A percentile compares a stretch with the other conserved stretches of the same genome.
Evolutionary conservation across 805 yeast species (phyloP).

Genomic region (Hanseniaspora mollemarum): DNA sequence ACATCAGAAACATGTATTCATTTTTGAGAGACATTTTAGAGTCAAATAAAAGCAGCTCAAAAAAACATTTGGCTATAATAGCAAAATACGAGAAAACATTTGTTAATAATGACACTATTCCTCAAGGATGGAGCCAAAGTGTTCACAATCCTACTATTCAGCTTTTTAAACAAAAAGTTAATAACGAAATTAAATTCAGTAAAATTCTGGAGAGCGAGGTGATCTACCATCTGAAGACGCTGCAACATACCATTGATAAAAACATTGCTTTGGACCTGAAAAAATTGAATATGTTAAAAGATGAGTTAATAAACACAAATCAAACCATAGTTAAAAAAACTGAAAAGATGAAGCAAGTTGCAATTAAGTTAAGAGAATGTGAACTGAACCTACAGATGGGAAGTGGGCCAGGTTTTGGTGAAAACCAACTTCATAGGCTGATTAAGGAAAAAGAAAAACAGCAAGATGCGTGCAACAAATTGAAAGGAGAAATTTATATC

Average conservation of each 20-base stretch:
- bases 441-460: constrained; percentile 25
- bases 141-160: constrained; percentile 18
- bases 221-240: constrained; percentile 21
- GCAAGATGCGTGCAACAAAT: constrained; percentile 10
- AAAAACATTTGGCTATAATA: constrained; percentile 28
- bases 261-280: constrained; percentile 25
- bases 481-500: constrained; percentile 25
- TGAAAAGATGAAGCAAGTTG: constrained; percentile 24
- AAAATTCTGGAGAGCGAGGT: constrained; percentile 20
- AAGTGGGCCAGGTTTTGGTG: constrained; percentile 21
- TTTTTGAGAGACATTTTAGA: constrained; percentile 7
- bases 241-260: constrained; percentile 15
- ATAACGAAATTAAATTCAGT: constrained; percentile 12
- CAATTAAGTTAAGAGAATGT: constrained; percentile 24
- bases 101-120: constrained; percentile 22
- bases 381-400: constrained; percentile 25
- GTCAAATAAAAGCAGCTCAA: constrained; percentile 27
- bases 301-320: constrained; percentile 25
- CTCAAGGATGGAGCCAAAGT: constrained; percentile 22
- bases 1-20: background rate
- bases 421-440: constrained; percentile 24
- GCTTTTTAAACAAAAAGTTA: constrained; percentile 14
- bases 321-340: constrained; percentile 25
- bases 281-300: constrained; percentile 26
- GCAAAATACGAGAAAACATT: constrained; percentile 23